A percentile compares a stretch with the other conserved stretches of the same genome.
phyloP scores from a whole-genome alignment of 805 yeast species.

The Hanseniaspora meyeri region DNA sequence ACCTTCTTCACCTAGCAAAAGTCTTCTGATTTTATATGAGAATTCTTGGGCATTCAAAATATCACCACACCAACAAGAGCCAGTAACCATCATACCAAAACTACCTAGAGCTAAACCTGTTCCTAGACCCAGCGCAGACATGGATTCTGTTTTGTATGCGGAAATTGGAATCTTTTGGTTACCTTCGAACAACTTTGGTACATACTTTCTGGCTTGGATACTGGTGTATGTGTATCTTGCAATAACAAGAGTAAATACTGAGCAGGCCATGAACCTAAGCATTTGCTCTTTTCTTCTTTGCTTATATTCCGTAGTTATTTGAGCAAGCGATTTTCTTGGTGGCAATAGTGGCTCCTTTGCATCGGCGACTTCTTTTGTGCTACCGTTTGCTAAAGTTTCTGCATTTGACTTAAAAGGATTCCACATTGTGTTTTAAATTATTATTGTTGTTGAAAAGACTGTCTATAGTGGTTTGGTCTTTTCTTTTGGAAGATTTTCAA shows the following conservation, averaged over 20 bases:
- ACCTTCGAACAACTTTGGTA: constrained; percentile 68
- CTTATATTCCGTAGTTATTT: constrained; percentile 36
- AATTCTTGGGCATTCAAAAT: constrained; percentile 59
- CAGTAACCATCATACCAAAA: constrained; percentile 58
- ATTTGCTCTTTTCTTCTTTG: constrained; percentile 58
- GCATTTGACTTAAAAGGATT: not conserved
- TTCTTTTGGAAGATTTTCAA: no score
- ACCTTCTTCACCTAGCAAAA: constrained; percentile 53
- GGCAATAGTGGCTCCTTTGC: not conserved
- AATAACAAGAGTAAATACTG: constrained; percentile 57
- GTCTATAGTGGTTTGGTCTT: no score
- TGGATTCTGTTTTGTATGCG: constrained; percentile 69
- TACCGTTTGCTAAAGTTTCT: not conserved
- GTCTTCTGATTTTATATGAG: constrained; percentile 50
- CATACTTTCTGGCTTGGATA: constrained; percentile 55
- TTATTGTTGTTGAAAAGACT: not conserved
- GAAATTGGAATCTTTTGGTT: constrained; percentile 79
- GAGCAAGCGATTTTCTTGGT: constrained; percentile 2
- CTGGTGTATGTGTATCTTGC: constrained; percentile 67
- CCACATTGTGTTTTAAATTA: not conserved
- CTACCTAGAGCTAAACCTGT: constrained; percentile 62
- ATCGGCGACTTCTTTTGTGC: not conserved
- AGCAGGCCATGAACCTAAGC: constrained; percentile 58
- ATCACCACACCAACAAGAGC: constrained; percentile 70
- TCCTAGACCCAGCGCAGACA: constrained; percentile 73